A percentile compares a stretch with the other conserved stretches of the same genome.
These are phyloP conservation scores for Tritrichomonas foetus DNA, from an alignment of 208 protist species.

Conservation along the genomic window DNA sequence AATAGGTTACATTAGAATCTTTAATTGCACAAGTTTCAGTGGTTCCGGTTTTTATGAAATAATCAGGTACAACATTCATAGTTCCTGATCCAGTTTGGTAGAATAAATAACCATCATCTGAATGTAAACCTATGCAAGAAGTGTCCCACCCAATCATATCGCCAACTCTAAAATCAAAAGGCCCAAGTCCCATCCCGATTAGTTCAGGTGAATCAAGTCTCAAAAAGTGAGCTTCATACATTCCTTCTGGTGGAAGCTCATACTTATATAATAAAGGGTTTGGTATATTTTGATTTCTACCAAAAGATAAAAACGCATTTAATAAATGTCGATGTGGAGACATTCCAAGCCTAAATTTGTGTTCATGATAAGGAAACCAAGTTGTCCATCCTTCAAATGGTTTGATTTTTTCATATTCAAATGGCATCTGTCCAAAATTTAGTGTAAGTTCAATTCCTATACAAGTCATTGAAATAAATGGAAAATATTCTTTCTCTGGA, in stretches of 20 bases:
- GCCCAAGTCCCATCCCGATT: background rate
- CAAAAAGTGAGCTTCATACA: background rate
- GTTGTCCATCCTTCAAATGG: background rate
- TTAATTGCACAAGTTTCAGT: background rate
- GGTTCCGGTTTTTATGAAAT: background rate
- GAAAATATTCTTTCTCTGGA: background rate
- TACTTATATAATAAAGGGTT: background rate
- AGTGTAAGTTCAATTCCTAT: background rate
- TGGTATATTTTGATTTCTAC: background rate
- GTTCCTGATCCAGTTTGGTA: background rate
- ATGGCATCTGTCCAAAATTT: background rate
- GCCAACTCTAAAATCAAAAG: background rate
- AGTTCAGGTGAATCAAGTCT: background rate
- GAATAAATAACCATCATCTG: background rate
- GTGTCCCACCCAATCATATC: background rate
- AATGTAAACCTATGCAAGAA: background rate
- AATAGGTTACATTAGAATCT: background rate
- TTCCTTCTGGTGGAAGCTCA: background rate
- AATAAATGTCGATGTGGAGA: background rate
- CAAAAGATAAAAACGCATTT: background rate
- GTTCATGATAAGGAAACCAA: background rate
- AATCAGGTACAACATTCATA: background rate
- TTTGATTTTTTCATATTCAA: background rate
- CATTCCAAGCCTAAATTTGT: background rate
- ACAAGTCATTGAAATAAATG: background rate